Base-by-base conservation (phyloP, 805 yeast species). In the Myxozyma neglecta region DNA sequence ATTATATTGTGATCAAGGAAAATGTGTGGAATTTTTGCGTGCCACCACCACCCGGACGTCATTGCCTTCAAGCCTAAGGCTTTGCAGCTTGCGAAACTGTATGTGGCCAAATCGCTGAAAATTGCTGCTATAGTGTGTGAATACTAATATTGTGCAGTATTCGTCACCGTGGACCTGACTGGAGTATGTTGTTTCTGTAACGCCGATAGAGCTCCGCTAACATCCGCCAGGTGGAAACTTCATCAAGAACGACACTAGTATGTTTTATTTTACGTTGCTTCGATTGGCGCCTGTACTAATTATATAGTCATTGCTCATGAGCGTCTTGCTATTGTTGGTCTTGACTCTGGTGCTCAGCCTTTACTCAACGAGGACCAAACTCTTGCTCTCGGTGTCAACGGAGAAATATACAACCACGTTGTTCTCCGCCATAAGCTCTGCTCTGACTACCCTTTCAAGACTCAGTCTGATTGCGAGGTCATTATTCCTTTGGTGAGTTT, bases 151-250 rank as follows among this genome's bases (percentile, higher is more conserved):
- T 20, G 32, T 32, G 16, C 47, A 85, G 92, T 78, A 88, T 93
- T 75, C 87, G 99, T 80, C 99, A 94, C 79, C 87, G 99, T 79
- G 99, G 99, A 73, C 99, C 99, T 69, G 99, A 94, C 79, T 94
- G 99, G 99, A 64, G 68, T 67, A 57, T 37, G 67, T 50, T 11
- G 35, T 50, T 45, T 11, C 29, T 24, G 39, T 11, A n/a, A 13
- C 24, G 29, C 6, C 8, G 29, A 24, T 24, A 24, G 29, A 24
- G 29, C 5, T 24, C 29, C 29, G 29, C 29, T 24, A 24, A 24
- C 29, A 24, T 24, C 29, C 29, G 29, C 20, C 52, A 64, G 69
- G 70, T 32, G 99, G 99, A 73, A 91, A 90, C 85, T 75, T 82
- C 68, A 79, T 83, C 68, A 85, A 86, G 74, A 89, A 89, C 86